Evolutionary conservation across 2,329 filamentous ascomycete genomes (phyloP), one percentile per base, ranked within the genome.

Genomic region (Aspergillus vadensis): DNA sequence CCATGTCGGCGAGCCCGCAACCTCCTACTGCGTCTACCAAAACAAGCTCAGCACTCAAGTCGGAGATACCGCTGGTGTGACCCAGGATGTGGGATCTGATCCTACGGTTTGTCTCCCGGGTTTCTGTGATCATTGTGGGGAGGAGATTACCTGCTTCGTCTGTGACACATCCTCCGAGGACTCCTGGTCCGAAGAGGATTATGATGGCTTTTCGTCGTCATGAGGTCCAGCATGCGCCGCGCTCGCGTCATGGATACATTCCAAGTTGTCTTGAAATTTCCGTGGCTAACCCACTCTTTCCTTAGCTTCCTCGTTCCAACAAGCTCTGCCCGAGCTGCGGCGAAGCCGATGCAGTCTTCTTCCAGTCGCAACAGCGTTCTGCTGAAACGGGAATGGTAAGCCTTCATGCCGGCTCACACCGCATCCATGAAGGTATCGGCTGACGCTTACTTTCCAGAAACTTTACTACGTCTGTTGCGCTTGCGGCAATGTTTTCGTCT

Each of bases 301-400:
- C 86, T 56, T 60, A 97, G 93, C 91, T 98, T 77, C 95, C 95
- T 66, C 89, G 93, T 72, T 89, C 92, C 70, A 91, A 92, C 76
- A 92, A 91, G 79, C 85, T 85, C 62, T 99, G 95, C 80, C 92
- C 92, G 55, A 85, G 83, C 69, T 99, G 96, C 83, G 85, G 86
- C 67, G 90, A 95, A 77, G 87, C 88, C 69, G 93, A 98, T 80
- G 92, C 93, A 49, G 96, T 99, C 62, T 99, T 97, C 81, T 99
- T 99, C 83, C 95, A 99, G 81, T 97, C 93, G 63, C 95, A 99
- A 76, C 93, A 98, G 82, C 90, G 95, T 79, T 97, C 90, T 69
- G 91, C 92, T 52, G 93, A 98, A 78, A 99, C 95, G 48, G 95
- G 95, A 81, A 99, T 99, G 95, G 95, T 98, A 79, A 83, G 90